A percentile compares a stretch with the other conserved stretches of the same genome.
phyloP scores from a whole-genome alignment of 2,329 filamentous ascomycete genomes.

The Diaporthe vaccinii region DNA sequence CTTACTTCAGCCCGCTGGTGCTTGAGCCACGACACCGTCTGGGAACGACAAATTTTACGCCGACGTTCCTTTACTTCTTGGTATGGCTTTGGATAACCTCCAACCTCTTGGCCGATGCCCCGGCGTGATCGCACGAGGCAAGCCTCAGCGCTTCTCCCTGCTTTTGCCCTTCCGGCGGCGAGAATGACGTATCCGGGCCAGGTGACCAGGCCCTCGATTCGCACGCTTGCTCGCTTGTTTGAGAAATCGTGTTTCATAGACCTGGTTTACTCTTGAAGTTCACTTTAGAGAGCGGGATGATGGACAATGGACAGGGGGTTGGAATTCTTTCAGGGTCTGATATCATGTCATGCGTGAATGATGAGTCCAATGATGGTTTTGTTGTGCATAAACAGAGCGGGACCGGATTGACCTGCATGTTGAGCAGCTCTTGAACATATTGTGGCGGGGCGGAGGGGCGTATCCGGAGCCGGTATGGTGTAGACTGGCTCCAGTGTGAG shows the following conservation, averaged over 20 bases:
- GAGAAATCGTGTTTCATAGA: slow-evolving; percentile 28
- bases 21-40: not conserved
- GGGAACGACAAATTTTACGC: not conserved
- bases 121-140: not conserved
- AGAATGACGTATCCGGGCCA: not conserved
- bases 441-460: not conserved
- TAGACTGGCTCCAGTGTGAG: slow-evolving; percentile 18
- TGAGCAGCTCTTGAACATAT: slow-evolving; percentile 30
- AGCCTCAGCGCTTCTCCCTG: not conserved
- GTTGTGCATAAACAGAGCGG: slow-evolving; percentile 33
- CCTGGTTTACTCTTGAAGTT: slow-evolving; percentile 21
- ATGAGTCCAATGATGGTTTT: slow-evolving; percentile 27
- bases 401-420: not conserved
- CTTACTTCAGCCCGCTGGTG: slow-evolving; percentile 14
- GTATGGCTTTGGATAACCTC: slow-evolving; percentile 25
- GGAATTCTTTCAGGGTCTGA: slow-evolving; percentile 9
- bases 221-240: slow-evolving; percentile 22
- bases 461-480: slow-evolving; percentile 7
- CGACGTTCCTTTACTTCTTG: not conserved
- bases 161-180: not conserved
- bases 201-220: not conserved
- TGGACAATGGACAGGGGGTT: not conserved
- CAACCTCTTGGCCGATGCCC: not conserved
- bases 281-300: not conserved
- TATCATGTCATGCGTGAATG: slow-evolving; percentile 3